Conservation (phyloP, 2,329 filamentous ascomycete species). For the Fusarium pseudocircinatum region DNA sequence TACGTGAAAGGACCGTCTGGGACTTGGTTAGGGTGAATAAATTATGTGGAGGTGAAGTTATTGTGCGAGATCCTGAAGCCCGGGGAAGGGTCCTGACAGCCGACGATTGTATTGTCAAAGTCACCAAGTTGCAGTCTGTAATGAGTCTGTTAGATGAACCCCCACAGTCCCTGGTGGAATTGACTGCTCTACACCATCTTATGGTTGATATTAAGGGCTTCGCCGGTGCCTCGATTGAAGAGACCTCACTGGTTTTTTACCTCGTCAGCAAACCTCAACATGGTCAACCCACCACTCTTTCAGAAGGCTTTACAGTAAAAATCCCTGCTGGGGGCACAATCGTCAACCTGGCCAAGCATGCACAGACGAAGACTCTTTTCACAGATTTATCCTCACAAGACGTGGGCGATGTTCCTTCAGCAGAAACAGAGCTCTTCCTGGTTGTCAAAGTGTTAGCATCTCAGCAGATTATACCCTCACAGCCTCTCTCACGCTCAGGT, state of each 20-base stretch:
- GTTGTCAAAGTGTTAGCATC: conserved; percentile 80
- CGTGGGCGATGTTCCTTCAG: conserved; percentile 67
- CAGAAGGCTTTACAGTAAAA: conserved; percentile 84
- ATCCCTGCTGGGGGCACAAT: conserved; percentile 79
- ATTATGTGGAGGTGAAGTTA: conserved; percentile 90
- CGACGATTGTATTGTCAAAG: conserved; percentile 90
- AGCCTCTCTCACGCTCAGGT: conserved; percentile 63
- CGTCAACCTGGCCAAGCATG: conserved; percentile 69
- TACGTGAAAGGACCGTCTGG: conserved; percentile 94
- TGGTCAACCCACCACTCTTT: conserved; percentile 72
- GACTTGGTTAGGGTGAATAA: conserved; percentile 95
- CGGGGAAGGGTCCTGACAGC: conserved; percentile 88
- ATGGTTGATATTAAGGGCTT: conserved; percentile 87
- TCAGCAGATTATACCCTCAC: conserved; percentile 58
- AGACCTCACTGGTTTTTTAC: conserved; percentile 79
- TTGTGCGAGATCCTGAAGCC: conserved; percentile 88
- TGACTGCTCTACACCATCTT: conserved; percentile 80
- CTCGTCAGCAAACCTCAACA: conserved; percentile 77
- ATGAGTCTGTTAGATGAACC: conserved; percentile 93
- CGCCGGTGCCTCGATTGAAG: conserved; percentile 77
- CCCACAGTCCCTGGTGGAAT: conserved; percentile 74
- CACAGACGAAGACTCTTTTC: conserved; percentile 85
- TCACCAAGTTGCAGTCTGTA: conserved; percentile 90
- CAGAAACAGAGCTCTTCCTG: conserved; percentile 80
- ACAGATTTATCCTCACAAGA: conserved; percentile 85